These are phyloP conservation scores for Ziziphus jujuba DNA, from an alignment of 306 rosid genomes.

Conservation along the genomic window DNA sequence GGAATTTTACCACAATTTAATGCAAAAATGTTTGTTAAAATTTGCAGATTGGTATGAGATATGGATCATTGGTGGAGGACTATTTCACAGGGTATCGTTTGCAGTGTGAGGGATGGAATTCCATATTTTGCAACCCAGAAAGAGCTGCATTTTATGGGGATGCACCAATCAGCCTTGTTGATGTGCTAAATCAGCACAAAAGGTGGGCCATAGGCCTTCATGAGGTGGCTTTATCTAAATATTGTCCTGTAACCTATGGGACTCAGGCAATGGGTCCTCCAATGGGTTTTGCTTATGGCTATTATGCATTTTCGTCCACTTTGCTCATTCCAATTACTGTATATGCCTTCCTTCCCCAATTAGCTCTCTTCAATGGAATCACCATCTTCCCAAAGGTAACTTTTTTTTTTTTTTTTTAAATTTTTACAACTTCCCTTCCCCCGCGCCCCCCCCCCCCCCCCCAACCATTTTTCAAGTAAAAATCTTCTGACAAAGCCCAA, in stretches of 20 bases:
- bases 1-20: neutral
- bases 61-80: constrained; percentile 47
- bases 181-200: constrained; percentile 33
- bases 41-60: constrained; percentile 36
- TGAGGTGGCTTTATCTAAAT: constrained; percentile 31
- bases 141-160: constrained; percentile 40
- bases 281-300: constrained; percentile 34
- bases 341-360: constrained; percentile 41
- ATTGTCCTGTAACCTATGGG: constrained; percentile 30
- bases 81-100: constrained; percentile 22
- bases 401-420: no score
- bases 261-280: constrained; percentile 15
- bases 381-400: constrained; percentile 38
- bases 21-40: neutral
- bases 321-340: constrained; percentile 30
- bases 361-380: constrained; percentile 40
- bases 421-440: neutral
- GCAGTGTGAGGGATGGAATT: constrained; percentile 40
- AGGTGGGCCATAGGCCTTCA: constrained; percentile 35
- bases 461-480: neutral
- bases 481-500: neutral
- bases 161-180: constrained; percentile 36
- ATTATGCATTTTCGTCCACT: constrained; percentile 23
- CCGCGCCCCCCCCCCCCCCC: no score
- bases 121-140: constrained; percentile 37